Evolutionary conservation across 208 protist genomes (phyloP).

Genomic region (Acanthamoeba castellanii): DNA sequence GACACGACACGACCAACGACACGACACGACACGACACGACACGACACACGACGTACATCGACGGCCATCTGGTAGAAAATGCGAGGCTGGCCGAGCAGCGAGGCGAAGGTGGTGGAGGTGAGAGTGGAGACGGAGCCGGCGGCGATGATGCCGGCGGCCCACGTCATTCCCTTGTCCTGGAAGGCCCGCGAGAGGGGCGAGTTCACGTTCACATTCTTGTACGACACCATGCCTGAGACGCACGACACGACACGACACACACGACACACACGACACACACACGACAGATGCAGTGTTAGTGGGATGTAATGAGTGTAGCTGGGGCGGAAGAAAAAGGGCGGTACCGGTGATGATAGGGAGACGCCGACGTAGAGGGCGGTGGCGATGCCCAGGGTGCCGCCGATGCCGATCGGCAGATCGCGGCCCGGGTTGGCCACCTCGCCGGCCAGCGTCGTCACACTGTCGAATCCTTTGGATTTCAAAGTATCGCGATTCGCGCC

Average conservation of each 20-base stretch:
- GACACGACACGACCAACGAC: not conserved
- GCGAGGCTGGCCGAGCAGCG: conserved; percentile 81
- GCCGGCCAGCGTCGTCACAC: conserved; percentile 79
- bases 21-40: not conserved
- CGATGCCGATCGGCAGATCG: conserved; percentile 82
- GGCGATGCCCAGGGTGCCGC: conserved; percentile 76
- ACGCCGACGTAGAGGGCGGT: conserved; percentile 80
- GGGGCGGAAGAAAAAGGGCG: not conserved
- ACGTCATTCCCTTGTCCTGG: conserved; percentile 61
- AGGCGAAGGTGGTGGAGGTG: conserved; percentile 77
- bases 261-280: not conserved
- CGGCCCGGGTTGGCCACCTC: conserved; percentile 79
- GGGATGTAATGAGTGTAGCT: not conserved
- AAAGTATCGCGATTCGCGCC: not conserved
- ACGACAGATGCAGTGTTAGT: not conserved
- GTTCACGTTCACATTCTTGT: conserved; percentile 8
- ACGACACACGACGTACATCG: conserved; percentile 55
- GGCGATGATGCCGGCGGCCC: conserved; percentile 67
- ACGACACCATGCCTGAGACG: conserved; percentile 74
- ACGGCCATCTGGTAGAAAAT: conserved; percentile 83
- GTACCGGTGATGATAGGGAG: conserved; percentile 73
- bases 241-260: not conserved
- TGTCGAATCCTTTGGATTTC: conserved; percentile 81
- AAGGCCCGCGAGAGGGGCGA: conserved; percentile 78
- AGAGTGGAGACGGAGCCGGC: conserved; percentile 74